Evolutionary conservation across 768 basidiomycete genomes (phyloP).

Genomic region (Leccinum ochraceum): DNA sequence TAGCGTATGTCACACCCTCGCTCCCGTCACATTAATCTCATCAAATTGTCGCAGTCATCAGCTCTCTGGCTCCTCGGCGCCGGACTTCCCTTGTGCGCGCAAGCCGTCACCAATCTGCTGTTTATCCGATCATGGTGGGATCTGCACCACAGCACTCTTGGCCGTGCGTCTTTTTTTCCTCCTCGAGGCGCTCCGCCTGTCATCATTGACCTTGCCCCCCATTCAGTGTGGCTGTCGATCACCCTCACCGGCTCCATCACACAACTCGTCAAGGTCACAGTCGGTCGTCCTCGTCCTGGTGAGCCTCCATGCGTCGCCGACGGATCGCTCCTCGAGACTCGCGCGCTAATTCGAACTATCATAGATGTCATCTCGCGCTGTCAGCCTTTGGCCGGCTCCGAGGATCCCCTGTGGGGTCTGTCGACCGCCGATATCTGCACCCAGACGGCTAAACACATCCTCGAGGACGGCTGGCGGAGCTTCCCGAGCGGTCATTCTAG

Average conservation of each 20-base stretch:
- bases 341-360: neutral
- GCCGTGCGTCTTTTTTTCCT: conserved; percentile 19
- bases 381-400: conserved; percentile 59
- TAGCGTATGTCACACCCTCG: conserved; percentile 36
- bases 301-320: conserved; percentile 1
- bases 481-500: conserved; percentile 93
- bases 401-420: conserved; percentile 70
- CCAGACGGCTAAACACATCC: conserved; percentile 51
- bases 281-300: conserved; percentile 90
- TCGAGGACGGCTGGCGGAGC: conserved; percentile 86
- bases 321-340: neutral
- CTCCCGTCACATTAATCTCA: neutral
- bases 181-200: too few species aligned
- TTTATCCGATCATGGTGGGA: conserved; percentile 87
- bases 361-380: conserved; percentile 45
- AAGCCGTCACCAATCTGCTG: conserved; percentile 65
- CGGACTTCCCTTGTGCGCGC: conserved; percentile 65
- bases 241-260: conserved; percentile 77
- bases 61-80: conserved; percentile 45
- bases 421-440: conserved; percentile 77
- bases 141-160: conserved; percentile 63
- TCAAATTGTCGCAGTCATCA: conserved; percentile 25
- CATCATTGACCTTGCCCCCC: neutral
- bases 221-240: conserved; percentile 66
- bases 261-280: conserved; percentile 78